A percentile compares a stretch with the other conserved stretches of the same genome.
phyloP scores from a whole-genome alignment of 208 protist genomes.

The Sergeia podlipaevii region DNA sequence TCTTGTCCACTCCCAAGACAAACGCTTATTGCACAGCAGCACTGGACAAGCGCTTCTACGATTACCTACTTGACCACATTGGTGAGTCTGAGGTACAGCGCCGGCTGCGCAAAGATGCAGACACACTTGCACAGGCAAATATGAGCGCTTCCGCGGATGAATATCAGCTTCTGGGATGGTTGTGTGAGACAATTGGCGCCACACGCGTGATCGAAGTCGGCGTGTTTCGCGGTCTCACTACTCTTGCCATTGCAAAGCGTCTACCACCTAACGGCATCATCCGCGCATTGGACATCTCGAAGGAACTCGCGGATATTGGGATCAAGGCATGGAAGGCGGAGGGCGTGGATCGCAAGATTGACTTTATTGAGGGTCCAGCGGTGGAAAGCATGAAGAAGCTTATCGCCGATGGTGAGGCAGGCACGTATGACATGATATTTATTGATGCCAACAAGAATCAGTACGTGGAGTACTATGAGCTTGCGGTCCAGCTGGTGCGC shows the following conservation, averaged over 20 bases:
- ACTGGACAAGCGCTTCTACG: conserved; percentile 16
- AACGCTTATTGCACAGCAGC: conserved; percentile 24
- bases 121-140: conserved; percentile 11
- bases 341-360: conserved; percentile 47
- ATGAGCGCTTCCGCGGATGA: conserved; percentile 32
- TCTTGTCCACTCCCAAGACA: too few relatives aligned
- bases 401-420: conserved; percentile 22
- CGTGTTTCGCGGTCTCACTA: conserved; percentile 45
- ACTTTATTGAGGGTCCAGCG: conserved; percentile 34
- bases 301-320: conserved; percentile 34
- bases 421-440: conserved; percentile 64
- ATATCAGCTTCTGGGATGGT: conserved; percentile 32
- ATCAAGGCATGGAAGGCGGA: conserved; percentile 34
- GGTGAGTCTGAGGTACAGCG: conserved; percentile 14
- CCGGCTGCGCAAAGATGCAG: conserved; percentile 12
- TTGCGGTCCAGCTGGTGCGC: conserved; percentile 32
- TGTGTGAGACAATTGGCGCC: conserved; percentile 26
- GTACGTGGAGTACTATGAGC: conserved; percentile 63
- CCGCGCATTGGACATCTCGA: conserved; percentile 34
- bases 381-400: conserved; percentile 31
- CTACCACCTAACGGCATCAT: conserved; percentile 40
- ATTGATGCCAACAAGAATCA: conserved; percentile 67
- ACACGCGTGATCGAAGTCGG: conserved; percentile 43
- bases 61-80: conserved; percentile 27
- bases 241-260: conserved; percentile 32